Base-by-base conservation (phyloP, 148 eudicot genomes). In the Selenicereus undatus region DNA sequence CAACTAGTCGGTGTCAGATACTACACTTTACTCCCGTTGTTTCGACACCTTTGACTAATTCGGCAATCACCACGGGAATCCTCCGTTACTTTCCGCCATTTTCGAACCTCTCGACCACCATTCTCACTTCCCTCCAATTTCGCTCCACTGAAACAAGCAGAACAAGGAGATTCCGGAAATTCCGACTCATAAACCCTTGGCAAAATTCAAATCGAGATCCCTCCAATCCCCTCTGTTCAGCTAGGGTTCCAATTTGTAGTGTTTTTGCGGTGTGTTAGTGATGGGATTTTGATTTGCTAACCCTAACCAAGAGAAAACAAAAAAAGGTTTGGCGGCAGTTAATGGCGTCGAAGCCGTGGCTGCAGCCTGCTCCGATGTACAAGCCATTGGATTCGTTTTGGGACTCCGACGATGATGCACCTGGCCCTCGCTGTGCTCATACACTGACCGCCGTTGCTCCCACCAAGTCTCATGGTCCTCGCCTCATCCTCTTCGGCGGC, bases 401-500 rank as follows among this genome's bases (percentile, higher is more conserved):
- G 99, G 99, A 92, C 78, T 84, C 90, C 72, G 99, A 91, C 14
- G 99, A 95, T 0, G 99, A 93, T 74, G 88, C 88, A 7, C 99
- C 99, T 17, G 99, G 97, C 3, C 94, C 97, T 5, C 92, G 99
- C 0, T 95, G 97, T 54, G 87, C 86, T 24, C 99, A 95, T 81
- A 93, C 99, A 9, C 93, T 96, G 26, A 96, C 99, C 43, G 95
- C 98, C 54, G 90, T 96, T 21, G 95, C 93, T 21, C 88, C 97
- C 73, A 89, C 98, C 78, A 96, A 93, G 79, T 77, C 88, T 20
- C 97, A 91, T 3, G 99, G 98, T 43, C 94, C 98, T 36, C 89
- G 97, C 43, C 95, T 96, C 74, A 96, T 96, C 51, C 90, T 96
- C 43, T 96, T 96, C 66, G 98, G 99, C 32, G 99, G 99, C 73